These are phyloP conservation scores for Groenewaldozyma auringiensis DNA, from an alignment of 1,139 yeast species.

Conservation along the genomic window DNA sequence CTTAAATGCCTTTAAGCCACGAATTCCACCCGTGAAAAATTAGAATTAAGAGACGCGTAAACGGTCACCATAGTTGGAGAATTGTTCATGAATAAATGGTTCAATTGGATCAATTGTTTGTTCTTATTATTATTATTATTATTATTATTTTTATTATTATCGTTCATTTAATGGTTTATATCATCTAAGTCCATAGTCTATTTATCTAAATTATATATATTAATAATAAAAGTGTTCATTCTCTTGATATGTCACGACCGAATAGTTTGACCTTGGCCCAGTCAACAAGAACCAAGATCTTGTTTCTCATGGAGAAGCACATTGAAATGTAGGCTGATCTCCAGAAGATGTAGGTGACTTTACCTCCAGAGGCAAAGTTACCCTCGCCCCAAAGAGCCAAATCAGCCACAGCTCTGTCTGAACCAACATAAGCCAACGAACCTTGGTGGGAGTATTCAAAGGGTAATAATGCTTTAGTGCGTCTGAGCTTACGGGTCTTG, in stretches of 20 bases:
- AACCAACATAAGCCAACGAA: constrained; percentile 64
- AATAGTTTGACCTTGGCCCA: constrained; percentile 82
- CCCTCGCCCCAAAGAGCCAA: constrained; percentile 74
- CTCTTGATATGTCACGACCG: constrained; percentile 67
- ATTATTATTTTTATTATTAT: too few relatives aligned
- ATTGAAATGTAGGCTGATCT: constrained; percentile 86
- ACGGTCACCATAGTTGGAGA: too few relatives aligned
- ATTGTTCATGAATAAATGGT: too few relatives aligned
- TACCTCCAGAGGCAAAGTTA: constrained; percentile 79
- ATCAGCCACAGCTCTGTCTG: constrained; percentile 92
- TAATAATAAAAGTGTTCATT: constrained; percentile 20
- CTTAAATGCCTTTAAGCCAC: too few relatives aligned
- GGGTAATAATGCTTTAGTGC: constrained; percentile 63
- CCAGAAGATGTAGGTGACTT: constrained; percentile 87
- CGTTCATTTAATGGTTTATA: too few relatives aligned
- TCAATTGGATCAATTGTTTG: too few relatives aligned
- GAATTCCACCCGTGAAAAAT: too few relatives aligned
- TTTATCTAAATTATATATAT: too few relatives aligned
- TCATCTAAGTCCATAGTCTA: too few relatives aligned
- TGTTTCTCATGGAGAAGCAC: constrained; percentile 86
- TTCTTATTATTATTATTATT: too few relatives aligned
- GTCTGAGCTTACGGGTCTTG: constrained; percentile 36
- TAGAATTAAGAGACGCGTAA: too few relatives aligned
- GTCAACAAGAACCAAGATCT: constrained; percentile 73
- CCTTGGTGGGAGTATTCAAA: constrained; percentile 60